Evolutionary conservation across 2,329 filamentous ascomycete genomes (phyloP), one percentile per base, ranked within the genome.

Genomic region (Nemania bipapillata): DNA sequence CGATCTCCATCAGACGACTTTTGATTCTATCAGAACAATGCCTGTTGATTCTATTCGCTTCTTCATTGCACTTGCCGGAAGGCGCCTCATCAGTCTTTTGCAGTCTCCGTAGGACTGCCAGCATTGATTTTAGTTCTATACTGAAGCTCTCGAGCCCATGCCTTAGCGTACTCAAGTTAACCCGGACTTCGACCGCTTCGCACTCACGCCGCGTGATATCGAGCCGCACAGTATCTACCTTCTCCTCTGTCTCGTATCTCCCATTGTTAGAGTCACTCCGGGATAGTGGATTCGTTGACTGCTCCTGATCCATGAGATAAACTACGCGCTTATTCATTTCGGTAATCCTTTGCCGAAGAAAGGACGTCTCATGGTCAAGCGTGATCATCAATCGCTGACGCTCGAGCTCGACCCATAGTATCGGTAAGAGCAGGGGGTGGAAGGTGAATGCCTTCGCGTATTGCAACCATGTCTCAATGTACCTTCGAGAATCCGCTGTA

Each of bases 401-500:
- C 45, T 76, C 74, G 1, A 69, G 40, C 35, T 76, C 68, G 1
- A 53, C 56, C 20, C 67, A 74, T 4, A 74, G 26, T 70, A 75
- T 72, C 2, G 72, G 70, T 1, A 76, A 61, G 7, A 74, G 50
- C 1, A 75, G 50, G 0, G 72, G 74, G 12, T 74, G 62, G 8
- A 71, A 74, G 9, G 49, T 54, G 8, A 53, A 66, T 1, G 11
- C 9, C 40, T 65, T 63, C 37, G 55, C 35, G 4, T 52, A 40
- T 9, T 30, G 6, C 8, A 74, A 22, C 53, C 54, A 70, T 0
- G 0, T 0, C 6, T 2, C 12, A 26, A 62, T 62, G 2, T 66
- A 30, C 1, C 56, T 15, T 1, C 63, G 64, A 4, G 22, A 12
- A 1, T 61, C 17, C 3, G 47, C 7, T 2, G 70, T 72, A 37